A percentile compares a stretch with the other conserved stretches of the same genome.
Evolutionary conservation across 2,329 filamentous ascomycete species (phyloP).

Genomic region (Colletotrichum agaves): DNA sequence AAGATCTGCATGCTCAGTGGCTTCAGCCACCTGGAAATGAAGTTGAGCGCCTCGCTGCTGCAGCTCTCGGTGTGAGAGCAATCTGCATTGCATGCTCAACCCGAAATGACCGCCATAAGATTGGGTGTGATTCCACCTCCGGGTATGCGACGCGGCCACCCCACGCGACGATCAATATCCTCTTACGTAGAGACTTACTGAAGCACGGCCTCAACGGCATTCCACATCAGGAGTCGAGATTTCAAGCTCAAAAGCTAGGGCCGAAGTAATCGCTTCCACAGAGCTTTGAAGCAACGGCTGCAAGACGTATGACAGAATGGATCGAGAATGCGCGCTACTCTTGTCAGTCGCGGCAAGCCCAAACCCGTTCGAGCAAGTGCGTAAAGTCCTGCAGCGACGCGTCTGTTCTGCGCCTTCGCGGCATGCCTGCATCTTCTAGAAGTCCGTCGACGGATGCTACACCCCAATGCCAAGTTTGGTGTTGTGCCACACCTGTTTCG

Average conservation of each 20-base stretch:
- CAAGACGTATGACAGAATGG: slow-evolving; percentile 4
- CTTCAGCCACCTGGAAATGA: slow-evolving; percentile 7
- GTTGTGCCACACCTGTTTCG: neutral
- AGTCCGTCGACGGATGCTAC: slow-evolving; percentile 1
- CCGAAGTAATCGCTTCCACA: neutral
- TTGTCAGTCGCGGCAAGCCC: slow-evolving; percentile 16
- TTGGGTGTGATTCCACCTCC: neutral
- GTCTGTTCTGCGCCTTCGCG: slow-evolving; percentile 7
- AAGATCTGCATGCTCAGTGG: neutral
- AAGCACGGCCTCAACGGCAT: neutral
- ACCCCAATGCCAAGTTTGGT: slow-evolving; percentile 1
- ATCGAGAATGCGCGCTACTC: slow-evolving; percentile 12
- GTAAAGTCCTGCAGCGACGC: slow-evolving; percentile 4
- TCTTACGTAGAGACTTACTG: neutral
- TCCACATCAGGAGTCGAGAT: neutral
- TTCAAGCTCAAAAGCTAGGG: neutral
- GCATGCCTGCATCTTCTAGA: slow-evolving; percentile 29
- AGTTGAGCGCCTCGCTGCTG: neutral
- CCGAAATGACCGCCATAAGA: neutral
- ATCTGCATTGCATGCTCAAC: slow-evolving; percentile 3
- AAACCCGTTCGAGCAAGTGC: slow-evolving; percentile 17
- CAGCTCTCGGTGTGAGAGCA: slow-evolving; percentile 11
- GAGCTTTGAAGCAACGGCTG: slow-evolving; percentile 2
- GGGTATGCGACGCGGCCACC: neutral
- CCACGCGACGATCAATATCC: slow-evolving; percentile 6